A percentile compares a stretch with the other conserved stretches of the same genome.
Conservation (phyloP, 768 basidiomycete genomes). For the Suillus brevipes region DNA sequence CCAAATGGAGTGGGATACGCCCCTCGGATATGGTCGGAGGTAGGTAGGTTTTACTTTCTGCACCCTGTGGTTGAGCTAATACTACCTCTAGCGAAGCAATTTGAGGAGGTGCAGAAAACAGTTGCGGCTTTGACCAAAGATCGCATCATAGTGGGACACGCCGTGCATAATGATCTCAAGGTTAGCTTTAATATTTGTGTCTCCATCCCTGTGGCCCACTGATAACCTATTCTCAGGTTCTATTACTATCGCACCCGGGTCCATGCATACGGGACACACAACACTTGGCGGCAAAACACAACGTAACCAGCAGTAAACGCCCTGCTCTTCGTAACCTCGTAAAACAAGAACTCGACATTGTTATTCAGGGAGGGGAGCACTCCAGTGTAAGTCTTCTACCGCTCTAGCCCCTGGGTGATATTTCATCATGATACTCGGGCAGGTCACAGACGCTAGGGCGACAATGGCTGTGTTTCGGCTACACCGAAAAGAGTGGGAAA, state of each 20-base stretch:
- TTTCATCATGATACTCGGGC: conserved; percentile 2
- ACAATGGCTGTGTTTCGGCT: conserved; percentile 92
- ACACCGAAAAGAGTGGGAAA: conserved; percentile 83
- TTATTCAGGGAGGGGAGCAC: conserved; percentile 89
- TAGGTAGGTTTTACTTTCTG: conserved; percentile 30
- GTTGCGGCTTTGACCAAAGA: conserved; percentile 79
- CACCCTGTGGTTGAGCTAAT: neutral
- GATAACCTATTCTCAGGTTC: conserved; percentile 43
- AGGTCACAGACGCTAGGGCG: conserved; percentile 93
- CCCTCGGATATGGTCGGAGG: conserved; percentile 71
- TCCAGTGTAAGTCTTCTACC: conserved; percentile 64
- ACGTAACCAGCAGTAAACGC: conserved; percentile 59
- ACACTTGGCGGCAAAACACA: conserved; percentile 55
- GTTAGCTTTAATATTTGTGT: conserved; percentile 26
- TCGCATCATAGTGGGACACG: conserved; percentile 85
- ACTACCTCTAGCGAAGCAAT: conserved; percentile 61
- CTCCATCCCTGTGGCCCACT: neutral
- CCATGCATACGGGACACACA: conserved; percentile 71
- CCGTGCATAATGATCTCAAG: conserved; percentile 88
- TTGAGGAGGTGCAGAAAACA: conserved; percentile 74
- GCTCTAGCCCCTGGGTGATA: neutral
- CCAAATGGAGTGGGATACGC: conserved; percentile 84
- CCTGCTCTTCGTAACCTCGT: conserved; percentile 80
- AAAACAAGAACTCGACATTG: conserved; percentile 71
- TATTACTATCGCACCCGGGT: conserved; percentile 71